Percentiles rank a stretch among this genome's conserved stretches.
These are phyloP conservation scores for Pezicula neosporulosa DNA, from an alignment of 2,329 filamentous ascomycete species.

Conservation along the genomic window DNA sequence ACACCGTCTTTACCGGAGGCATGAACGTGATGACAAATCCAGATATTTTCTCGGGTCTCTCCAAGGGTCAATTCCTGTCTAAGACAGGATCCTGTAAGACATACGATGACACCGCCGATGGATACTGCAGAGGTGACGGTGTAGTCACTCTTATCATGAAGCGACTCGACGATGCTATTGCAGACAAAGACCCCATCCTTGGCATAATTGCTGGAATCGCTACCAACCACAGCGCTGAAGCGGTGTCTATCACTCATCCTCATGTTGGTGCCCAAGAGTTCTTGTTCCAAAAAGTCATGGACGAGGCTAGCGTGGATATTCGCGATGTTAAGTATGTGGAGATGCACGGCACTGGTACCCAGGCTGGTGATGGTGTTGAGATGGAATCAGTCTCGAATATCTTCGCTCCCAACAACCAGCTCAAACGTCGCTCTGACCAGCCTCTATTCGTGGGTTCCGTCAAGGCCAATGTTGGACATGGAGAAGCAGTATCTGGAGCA, in stretches of 20 bases:
- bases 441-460: conserved; percentile 38
- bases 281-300: conserved; percentile 68
- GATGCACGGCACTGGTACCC: conserved; percentile 7
- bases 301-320: conserved; percentile 69
- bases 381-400: conserved; percentile 70
- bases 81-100: conserved; percentile 39
- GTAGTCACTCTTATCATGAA: conserved; percentile 44
- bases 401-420: conserved; percentile 50
- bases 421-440: conserved; percentile 44
- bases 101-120: conserved; percentile 41
- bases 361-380: conserved; percentile 10
- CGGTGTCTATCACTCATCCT: conserved; percentile 77
- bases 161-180: conserved; percentile 39
- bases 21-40: conserved; percentile 11
- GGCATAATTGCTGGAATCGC: conserved; percentile 62
- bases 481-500: conserved; percentile 20
- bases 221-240: conserved; percentile 77
- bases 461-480: conserved; percentile 20
- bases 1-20: conserved; percentile 11
- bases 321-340: conserved; percentile 64
- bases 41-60: conserved; percentile 10
- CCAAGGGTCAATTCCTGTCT: conserved; percentile 10
- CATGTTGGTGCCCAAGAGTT: conserved; percentile 69
- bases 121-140: conserved; percentile 47
- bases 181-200: conserved; percentile 42